Evolutionary conservation across 2,329 filamentous ascomycete genomes (phyloP).

Genomic region (Ilyonectria sp.): DNA sequence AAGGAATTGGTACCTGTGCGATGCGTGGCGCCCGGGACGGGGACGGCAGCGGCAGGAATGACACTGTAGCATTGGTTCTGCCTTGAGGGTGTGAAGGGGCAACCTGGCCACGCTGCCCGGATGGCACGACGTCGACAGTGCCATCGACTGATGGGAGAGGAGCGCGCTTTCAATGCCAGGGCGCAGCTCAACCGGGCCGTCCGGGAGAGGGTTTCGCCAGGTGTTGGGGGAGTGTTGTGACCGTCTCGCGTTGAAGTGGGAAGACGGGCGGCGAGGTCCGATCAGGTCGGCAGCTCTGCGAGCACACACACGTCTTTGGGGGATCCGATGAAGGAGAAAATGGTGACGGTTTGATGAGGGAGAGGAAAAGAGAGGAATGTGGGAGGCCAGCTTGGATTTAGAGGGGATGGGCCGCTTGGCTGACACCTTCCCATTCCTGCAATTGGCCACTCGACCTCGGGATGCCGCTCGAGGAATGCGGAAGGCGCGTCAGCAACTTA

Average conservation of each 20-base stretch:
- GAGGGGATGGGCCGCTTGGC: slow-evolving; percentile 8
- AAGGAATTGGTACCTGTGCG: slow-evolving; percentile 33
- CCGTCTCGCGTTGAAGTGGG: neutral
- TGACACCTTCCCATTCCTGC: slow-evolving; percentile 24
- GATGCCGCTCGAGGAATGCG: slow-evolving; percentile 18
- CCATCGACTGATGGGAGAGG: slow-evolving; percentile 17
- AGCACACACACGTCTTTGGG: neutral
- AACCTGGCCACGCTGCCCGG: slow-evolving; percentile 28
- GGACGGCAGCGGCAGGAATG: slow-evolving; percentile 26
- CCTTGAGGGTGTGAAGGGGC: slow-evolving; percentile 27
- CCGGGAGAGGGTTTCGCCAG: neutral
- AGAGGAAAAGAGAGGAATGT: slow-evolving; percentile 2
- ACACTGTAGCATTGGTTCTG: slow-evolving; percentile 26
- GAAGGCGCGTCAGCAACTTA: slow-evolving; percentile 23
- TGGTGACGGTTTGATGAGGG: slow-evolving; percentile 12
- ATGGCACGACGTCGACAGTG: slow-evolving; percentile 27
- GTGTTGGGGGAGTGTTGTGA: slow-evolving; percentile 1
- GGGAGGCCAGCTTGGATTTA: neutral
- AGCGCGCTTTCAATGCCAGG: neutral
- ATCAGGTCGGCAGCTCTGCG: neutral
- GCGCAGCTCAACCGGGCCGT: neutral
- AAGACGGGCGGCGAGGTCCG: slow-evolving; percentile 20
- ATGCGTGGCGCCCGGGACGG: slow-evolving; percentile 33
- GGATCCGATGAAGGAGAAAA: neutral
- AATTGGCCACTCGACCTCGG: slow-evolving; percentile 10